phyloP scores from a whole-genome alignment of 2,329 filamentous ascomycete genomes.

The Alternaria sp. region DNA sequence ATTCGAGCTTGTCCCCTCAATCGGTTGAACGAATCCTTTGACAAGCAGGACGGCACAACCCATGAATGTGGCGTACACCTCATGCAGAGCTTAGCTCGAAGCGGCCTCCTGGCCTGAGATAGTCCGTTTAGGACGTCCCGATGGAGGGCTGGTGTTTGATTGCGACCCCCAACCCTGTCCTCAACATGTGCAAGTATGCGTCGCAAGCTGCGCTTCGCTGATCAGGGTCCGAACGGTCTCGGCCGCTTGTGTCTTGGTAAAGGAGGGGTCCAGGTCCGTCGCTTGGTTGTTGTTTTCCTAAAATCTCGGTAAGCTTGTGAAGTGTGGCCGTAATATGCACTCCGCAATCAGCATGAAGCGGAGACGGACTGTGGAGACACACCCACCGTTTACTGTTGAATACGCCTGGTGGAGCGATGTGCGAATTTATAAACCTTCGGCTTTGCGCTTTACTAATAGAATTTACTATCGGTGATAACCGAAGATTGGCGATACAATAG shows the following conservation, averaged over 20 bases:
- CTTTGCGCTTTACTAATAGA: slow-evolving; percentile 20
- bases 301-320: slow-evolving; percentile 8
- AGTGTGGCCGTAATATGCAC: slow-evolving; percentile 20
- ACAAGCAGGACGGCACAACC: slow-evolving; percentile 9
- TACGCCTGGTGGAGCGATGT: slow-evolving; percentile 20
- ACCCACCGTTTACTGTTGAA: slow-evolving; percentile 12
- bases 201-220: slow-evolving; percentile 18
- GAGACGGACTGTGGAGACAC: slow-evolving; percentile 19
- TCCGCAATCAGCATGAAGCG: slow-evolving; percentile 18
- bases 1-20: background rate
- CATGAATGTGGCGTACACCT: slow-evolving; percentile 21
- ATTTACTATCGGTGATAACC: slow-evolving; percentile 13
- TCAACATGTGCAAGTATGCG: slow-evolving; percentile 26
- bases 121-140: slow-evolving; percentile 16
- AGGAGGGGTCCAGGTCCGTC: slow-evolving; percentile 26
- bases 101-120: slow-evolving; percentile 10
- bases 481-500: slow-evolving; percentile 1
- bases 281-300: slow-evolving; percentile 13
- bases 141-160: slow-evolving; percentile 22
- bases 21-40: slow-evolving; percentile 14
- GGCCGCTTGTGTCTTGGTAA: slow-evolving; percentile 18
- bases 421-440: slow-evolving; percentile 13
- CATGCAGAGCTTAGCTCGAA: slow-evolving; percentile 13
- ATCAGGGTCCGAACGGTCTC: slow-evolving; percentile 29
- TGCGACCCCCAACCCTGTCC: slow-evolving; percentile 19